Evolutionary conservation across 352 stramenopile genomes (phyloP).

Genomic region (Phytophthora sansomeana): DNA sequence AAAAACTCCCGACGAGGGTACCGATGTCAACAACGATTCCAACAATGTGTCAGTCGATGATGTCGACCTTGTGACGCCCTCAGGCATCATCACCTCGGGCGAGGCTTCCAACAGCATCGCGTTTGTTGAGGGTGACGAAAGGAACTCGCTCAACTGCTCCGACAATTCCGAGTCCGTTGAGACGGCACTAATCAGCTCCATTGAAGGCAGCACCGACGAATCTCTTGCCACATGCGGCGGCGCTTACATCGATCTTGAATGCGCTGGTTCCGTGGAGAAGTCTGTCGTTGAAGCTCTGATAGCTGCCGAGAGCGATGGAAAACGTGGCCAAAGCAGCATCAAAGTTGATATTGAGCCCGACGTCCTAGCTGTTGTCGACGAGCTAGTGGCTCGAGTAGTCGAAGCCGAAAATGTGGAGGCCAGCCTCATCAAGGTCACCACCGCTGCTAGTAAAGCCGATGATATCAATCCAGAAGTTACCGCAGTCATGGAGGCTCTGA

Average conservation of each 20-base stretch:
- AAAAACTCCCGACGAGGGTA: background rate
- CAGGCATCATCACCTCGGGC: background rate
- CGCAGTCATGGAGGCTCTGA: slow-evolving; percentile 1
- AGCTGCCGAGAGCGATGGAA: background rate
- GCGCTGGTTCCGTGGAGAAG: background rate
- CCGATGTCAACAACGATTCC: background rate
- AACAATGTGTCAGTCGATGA: background rate
- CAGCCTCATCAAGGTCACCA: background rate
- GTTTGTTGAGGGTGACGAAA: no score
- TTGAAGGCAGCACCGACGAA: background rate
- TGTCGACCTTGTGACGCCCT: background rate
- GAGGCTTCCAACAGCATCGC: no score
- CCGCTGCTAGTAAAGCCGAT: background rate
- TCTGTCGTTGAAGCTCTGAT: slow-evolving; percentile 1
- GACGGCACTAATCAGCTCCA: no score
- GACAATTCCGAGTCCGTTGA: no score
- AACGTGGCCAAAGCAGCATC: background rate
- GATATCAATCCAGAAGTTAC: background rate
- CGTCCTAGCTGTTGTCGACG: background rate
- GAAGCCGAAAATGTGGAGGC: background rate
- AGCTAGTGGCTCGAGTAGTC: background rate
- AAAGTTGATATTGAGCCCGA: background rate
- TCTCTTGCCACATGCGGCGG: background rate
- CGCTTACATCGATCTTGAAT: background rate
- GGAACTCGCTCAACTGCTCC: no score